A percentile compares a stretch with the other conserved stretches of the same genome.
These are phyloP conservation scores for Auricularia auricula-judae DNA, from an alignment of 768 basidiomycete species.

Conservation along the genomic window DNA sequence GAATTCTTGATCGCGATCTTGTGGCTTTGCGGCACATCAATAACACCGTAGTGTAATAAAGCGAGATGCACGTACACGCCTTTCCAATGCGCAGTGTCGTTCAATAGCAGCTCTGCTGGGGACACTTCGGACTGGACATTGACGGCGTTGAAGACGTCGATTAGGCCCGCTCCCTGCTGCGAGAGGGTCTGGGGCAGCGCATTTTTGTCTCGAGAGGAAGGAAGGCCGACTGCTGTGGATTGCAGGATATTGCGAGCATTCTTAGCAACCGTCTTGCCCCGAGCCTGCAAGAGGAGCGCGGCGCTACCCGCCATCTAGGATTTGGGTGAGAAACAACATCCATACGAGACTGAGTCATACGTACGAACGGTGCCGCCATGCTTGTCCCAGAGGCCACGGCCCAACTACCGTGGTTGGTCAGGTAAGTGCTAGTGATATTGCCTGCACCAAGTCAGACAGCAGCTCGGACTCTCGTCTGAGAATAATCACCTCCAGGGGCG, in stretches of 20 bases:
- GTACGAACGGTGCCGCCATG: background rate
- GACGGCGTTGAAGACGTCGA: slow-evolving; percentile 49
- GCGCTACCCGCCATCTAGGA: slow-evolving; percentile 29
- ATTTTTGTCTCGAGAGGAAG: slow-evolving; percentile 35
- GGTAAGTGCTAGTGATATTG: background rate
- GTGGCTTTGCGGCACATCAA: too few relatives aligned
- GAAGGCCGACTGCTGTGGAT: slow-evolving; percentile 34
- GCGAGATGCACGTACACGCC: slow-evolving; percentile 2
- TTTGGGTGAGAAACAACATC: slow-evolving; percentile 18
- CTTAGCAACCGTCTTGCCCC: slow-evolving; percentile 23
- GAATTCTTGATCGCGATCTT: too few relatives aligned
- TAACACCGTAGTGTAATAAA: too few relatives aligned
- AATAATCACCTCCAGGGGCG: too few relatives aligned
- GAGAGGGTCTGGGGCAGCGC: slow-evolving; percentile 40
- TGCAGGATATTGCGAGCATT: slow-evolving; percentile 33
- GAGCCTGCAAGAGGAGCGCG: slow-evolving; percentile 31
- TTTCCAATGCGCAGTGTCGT: slow-evolving; percentile 50
- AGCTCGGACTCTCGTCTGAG: too few relatives aligned
- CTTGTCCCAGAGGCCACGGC: background rate
- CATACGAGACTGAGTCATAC: background rate
- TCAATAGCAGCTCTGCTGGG: slow-evolving; percentile 47
- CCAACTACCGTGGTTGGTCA: background rate
- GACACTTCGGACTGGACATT: slow-evolving; percentile 39
- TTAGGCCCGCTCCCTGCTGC: slow-evolving; percentile 44
- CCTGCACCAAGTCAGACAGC: background rate